Base-by-base conservation (phyloP, 2,329 filamentous ascomycete species). In the Fusarium buharicum region DNA sequence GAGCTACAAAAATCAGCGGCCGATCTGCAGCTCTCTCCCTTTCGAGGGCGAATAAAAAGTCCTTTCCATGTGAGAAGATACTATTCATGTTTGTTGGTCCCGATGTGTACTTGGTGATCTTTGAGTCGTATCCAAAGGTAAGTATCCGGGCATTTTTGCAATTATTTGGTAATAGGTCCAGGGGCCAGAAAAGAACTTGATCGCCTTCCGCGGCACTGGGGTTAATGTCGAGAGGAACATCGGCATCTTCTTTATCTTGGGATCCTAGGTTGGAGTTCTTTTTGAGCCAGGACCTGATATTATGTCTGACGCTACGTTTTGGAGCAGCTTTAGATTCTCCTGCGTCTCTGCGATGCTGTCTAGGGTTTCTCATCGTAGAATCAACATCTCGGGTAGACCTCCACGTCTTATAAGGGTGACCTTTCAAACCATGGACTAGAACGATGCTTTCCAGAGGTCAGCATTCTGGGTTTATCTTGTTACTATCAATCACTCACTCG, bases 371-470 rank as follows among this genome's bases (percentile, higher is more conserved):
- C 3, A n/a, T 10, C 0, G 1, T 6, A 2, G 5, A 9, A 12
- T 20, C 6, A n/a, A 14, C 3, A n/a, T 14, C 8, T 2, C n/a
- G 16, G 1, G 13, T 14, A 3, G 7, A n/a, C 12, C 16, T 40
- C 59, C 59, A 65, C 36, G 55, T 51, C n/a, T 60, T 57, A 3
- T 57, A 57, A 3, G 60, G 56, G 14, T 64, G 60, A 2, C 62
- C 60, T 30, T 58, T 24, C 4, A 62, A 33, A 4, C 60, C 60
- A 40, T 61, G 56, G 3, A 64, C 36, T 1, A 66, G 2, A 4
- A 64, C 9, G 10, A 66, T 64, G 17, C 56, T 64, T 33, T 13
- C 3, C 3, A n/a, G 4, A 4, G 7, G 24, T 27, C 10, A 27
- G 24, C 4, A 27, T 27, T 27, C 2, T 10, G 7, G 10, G 10